Percentiles rank a stretch among this genome's conserved stretches.
These are phyloP conservation scores for Dioscorea dumetorum DNA, from an alignment of 106 monocot genomes.

Conservation along the genomic window DNA sequence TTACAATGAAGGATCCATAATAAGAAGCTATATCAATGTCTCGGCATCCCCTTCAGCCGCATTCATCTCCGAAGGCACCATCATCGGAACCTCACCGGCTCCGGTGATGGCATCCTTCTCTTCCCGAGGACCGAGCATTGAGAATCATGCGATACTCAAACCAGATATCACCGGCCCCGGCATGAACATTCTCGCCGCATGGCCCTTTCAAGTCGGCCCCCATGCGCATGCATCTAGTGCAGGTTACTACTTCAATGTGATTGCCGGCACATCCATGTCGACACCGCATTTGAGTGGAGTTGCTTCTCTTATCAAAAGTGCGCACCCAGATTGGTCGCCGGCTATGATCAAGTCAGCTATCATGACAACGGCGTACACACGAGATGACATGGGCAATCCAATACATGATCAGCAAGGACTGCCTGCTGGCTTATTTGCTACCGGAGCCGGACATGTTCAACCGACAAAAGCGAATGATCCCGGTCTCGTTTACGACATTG, in stretches of 20 bases:
- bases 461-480: slow-evolving; percentile 31
- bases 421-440: slow-evolving; percentile 8
- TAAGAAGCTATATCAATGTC: slow-evolving; percentile 7
- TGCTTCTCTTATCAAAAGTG: slow-evolving; percentile 36
- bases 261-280: slow-evolving; percentile 65
- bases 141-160: slow-evolving; percentile 31
- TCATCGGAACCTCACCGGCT: slow-evolving; percentile 2
- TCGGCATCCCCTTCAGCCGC: slow-evolving; percentile 8
- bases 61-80: slow-evolving; percentile 11
- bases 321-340: slow-evolving; percentile 50
- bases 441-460: slow-evolving; percentile 40
- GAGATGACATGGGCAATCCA: slow-evolving; percentile 8
- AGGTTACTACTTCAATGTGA: slow-evolving; percentile 15
- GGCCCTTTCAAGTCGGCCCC: slow-evolving; percentile 1
- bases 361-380: slow-evolving; percentile 32
- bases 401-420: slow-evolving; percentile 15
- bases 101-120: slow-evolving; percentile 31
- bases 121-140: slow-evolving; percentile 26
- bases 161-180: slow-evolving; percentile 43
- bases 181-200: slow-evolving; percentile 25
- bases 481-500: slow-evolving; percentile 43
- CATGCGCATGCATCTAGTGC: neutral
- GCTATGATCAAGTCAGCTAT: slow-evolving; percentile 46
- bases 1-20: slow-evolving; percentile 1
- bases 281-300: slow-evolving; percentile 47